These are phyloP conservation scores for Triticum aestivum DNA, from an alignment of 176 grass and related monocot genomes.

Conservation along the genomic window DNA sequence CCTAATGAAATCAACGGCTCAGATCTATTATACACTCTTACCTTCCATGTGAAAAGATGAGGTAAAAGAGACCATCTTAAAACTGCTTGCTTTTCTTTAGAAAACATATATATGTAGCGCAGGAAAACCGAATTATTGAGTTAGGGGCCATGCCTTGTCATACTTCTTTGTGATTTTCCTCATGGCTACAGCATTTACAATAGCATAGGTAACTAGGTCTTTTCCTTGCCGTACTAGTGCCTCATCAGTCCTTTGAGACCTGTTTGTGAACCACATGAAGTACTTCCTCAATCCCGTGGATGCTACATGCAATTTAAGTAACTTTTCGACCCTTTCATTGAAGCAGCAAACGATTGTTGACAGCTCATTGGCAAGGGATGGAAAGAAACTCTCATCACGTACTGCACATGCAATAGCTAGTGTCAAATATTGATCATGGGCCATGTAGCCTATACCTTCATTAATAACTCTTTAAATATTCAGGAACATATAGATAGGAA, in stretches of 20 bases:
- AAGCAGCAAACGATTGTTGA: conserved; percentile 67
- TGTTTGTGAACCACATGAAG: conserved; percentile 44
- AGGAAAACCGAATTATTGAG: too few relatives aligned
- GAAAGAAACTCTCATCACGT: conserved; percentile 79
- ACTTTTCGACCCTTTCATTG: conserved; percentile 63
- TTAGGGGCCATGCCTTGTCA: conserved; percentile 51
- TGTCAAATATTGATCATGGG: too few relatives aligned
- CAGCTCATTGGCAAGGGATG: conserved; percentile 74
- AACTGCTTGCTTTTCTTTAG: too few relatives aligned
- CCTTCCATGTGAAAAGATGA: too few relatives aligned
- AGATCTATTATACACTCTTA: too few relatives aligned
- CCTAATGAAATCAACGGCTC: too few relatives aligned
- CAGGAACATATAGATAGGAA: too few relatives aligned
- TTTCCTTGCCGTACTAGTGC: conserved; percentile 56
- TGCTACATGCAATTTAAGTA: conserved; percentile 62
- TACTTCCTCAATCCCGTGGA: conserved; percentile 62
- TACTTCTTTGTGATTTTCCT: conserved; percentile 90
- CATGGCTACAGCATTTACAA: conserved; percentile 86
- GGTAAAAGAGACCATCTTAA: too few relatives aligned
- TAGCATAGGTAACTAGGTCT: conserved; percentile 76
- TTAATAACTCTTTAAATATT: too few relatives aligned
- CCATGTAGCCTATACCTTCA: too few relatives aligned
- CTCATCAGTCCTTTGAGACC: conserved; percentile 32
- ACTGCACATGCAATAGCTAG: conserved; percentile 39
- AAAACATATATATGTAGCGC: too few relatives aligned